phyloP scores from a whole-genome alignment of 2,329 filamentous ascomycete species.

The Zalaria obscura region DNA sequence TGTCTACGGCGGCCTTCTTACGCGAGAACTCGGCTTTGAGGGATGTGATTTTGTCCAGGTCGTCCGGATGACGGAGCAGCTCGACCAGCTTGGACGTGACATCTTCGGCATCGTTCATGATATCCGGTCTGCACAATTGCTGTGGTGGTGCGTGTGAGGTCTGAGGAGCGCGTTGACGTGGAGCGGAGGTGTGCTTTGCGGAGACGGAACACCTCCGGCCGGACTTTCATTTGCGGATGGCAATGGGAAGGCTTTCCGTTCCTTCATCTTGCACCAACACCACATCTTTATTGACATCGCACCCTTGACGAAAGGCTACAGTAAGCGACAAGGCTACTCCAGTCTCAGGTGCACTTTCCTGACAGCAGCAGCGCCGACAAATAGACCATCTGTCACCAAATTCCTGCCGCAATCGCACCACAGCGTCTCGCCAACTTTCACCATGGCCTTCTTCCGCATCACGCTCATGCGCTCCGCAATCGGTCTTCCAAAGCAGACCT shows the following conservation, averaged over 20 bases:
- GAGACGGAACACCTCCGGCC: not conserved
- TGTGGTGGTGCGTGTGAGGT: not conserved
- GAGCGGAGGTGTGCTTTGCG: not conserved
- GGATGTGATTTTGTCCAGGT: slow-evolving; percentile 86
- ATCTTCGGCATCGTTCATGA: slow-evolving; percentile 18
- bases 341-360: too few species aligned
- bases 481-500: slow-evolving; percentile 62
- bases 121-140: slow-evolving; percentile 1
- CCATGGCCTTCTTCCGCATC: slow-evolving; percentile 76
- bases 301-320: too few species aligned
- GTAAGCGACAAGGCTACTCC: too few species aligned
- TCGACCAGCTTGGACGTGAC: slow-evolving; percentile 59
- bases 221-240: too few species aligned
- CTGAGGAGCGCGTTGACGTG: not conserved
- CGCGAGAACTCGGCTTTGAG: slow-evolving; percentile 87
- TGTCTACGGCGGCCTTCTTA: slow-evolving; percentile 85
- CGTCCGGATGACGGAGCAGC: slow-evolving; percentile 86
- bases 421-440: too few species aligned
- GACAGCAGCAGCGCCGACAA: too few species aligned
- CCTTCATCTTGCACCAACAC: too few species aligned
- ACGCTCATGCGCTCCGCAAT: slow-evolving; percentile 83
- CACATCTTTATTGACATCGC: too few species aligned
- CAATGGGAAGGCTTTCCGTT: too few species aligned
- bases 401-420: too few species aligned
- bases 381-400: too few species aligned